Evolutionary conservation across 2,329 filamentous ascomycete genomes (phyloP), one percentile per base, ranked within the genome.

Genomic region (Hypoxylon sp.): DNA sequence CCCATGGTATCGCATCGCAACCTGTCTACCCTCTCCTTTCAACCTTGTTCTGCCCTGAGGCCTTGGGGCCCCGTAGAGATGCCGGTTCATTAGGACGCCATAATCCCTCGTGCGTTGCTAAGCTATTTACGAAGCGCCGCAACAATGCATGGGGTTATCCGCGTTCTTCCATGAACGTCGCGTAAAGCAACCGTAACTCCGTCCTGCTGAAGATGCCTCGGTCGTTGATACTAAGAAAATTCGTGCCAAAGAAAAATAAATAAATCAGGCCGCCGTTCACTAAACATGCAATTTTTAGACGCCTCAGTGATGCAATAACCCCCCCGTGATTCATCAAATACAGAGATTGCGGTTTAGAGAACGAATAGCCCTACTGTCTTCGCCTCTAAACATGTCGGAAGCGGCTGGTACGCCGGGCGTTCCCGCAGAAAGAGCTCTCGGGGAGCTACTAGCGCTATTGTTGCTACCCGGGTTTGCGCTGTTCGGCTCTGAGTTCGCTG

Each of bases 331-430:
- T 38, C 60, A 41, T 63, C 75, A 81, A 34, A 79, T 75, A 71
- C 77, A 81, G 72, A 87, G 87, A 72, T 86, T 87, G 69, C 84
- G 82, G 77, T 93, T 88, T 53, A 93, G 80, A 75, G 91, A 89
- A 69, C 88, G 84, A 49, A 93, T 78, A 1, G 89, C 90, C 70
- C 89, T 83, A 67, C 85, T 85, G 71, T 93, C 91, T 76, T 92
- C 90, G 13, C 62, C 50, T 17, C 85, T 82, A 28, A 73, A 74
- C 70, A 74, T 69, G 34, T 72, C 73, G 21, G 65, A 63, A 13
- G 60, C 77, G 57, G 73, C 76, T 69, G 74, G 71, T 65, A 67
- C 71, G 59, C 60, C 75, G 63, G 67, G 71, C 52, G 68, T 67
- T 10, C 64, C 72, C 13, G 65, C 76, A 70, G 77, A 78, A 68